Conservation (phyloP, 2,329 filamentous ascomycete species). For the Cladosporium colombiae region DNA sequence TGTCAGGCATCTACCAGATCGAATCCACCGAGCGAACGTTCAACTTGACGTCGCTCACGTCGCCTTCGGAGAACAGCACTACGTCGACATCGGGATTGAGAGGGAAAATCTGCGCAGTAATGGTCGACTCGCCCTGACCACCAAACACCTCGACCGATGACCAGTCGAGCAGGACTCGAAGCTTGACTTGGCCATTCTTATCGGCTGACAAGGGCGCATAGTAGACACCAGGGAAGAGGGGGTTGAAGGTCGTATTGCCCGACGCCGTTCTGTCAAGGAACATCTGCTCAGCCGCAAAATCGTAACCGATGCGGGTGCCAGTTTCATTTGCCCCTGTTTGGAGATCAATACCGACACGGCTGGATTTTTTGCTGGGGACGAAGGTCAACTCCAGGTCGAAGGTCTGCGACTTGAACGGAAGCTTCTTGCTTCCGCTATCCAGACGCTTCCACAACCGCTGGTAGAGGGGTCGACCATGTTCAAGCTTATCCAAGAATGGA, state of each 20-base stretch:
- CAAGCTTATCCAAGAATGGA: not conserved
- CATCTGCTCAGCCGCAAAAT: not conserved
- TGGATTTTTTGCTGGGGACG: not conserved
- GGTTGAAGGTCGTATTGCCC: not conserved
- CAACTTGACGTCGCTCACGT: not conserved
- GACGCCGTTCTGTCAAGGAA: not conserved
- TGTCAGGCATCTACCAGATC: not conserved
- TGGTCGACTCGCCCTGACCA: slow-evolving; percentile 2
- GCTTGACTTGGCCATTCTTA: not conserved
- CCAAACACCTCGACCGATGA: slow-evolving; percentile 6
- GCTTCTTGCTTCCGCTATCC: not conserved
- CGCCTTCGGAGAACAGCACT: not conserved
- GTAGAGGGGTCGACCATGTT: not conserved
- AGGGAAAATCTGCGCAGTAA: slow-evolving; percentile 4
- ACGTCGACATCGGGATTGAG: not conserved
- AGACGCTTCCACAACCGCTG: not conserved
- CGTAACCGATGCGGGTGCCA: not conserved
- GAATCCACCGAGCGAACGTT: not conserved
- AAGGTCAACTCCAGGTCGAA: not conserved
- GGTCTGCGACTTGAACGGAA: not conserved
- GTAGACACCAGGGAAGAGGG: not conserved
- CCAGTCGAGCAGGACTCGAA: not conserved
- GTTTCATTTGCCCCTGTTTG: not conserved
- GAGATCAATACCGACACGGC: not conserved
- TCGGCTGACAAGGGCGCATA: not conserved